phyloP scores from a whole-genome alignment of 805 yeast genomes.

The Nakazawaea laoshanensis region DNA sequence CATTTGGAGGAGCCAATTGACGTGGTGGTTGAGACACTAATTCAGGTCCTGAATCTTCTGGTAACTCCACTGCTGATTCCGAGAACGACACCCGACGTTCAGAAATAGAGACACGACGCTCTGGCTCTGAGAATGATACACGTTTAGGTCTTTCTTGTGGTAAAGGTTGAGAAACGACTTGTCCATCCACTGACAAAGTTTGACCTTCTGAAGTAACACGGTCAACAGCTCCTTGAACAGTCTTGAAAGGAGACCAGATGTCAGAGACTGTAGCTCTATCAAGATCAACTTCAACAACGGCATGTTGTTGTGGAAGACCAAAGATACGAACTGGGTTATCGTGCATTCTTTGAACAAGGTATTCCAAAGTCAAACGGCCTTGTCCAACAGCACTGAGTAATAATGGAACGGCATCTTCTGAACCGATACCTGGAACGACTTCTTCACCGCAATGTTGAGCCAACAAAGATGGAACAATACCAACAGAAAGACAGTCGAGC shows the following conservation, averaged over 20 bases:
- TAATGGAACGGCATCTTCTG: slow-evolving; percentile 74
- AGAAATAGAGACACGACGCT: slow-evolving; percentile 21
- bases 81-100: too few species aligned
- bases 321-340: slow-evolving; percentile 77
- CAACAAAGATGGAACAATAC: slow-evolving; percentile 65
- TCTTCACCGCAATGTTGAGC: slow-evolving; percentile 58
- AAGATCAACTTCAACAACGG: slow-evolving; percentile 73
- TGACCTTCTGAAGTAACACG: slow-evolving; percentile 74
- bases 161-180: slow-evolving; percentile 45
- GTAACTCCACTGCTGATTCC: slow-evolving; percentile 27
- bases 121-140: slow-evolving; percentile 40
- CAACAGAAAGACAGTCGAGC: slow-evolving; percentile 84
- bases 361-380: slow-evolving; percentile 63
- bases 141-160: slow-evolving; percentile 25
- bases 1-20: slow-evolving; percentile 69
- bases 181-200: slow-evolving; percentile 82
- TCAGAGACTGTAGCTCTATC: slow-evolving; percentile 50
- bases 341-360: slow-evolving; percentile 66
- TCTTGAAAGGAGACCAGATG: slow-evolving; percentile 49
- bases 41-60: slow-evolving; percentile 54
- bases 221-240: slow-evolving; percentile 75
- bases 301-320: slow-evolving; percentile 72
- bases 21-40: slow-evolving; percentile 70
- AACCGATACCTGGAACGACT: slow-evolving; percentile 65
- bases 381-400: slow-evolving; percentile 72